phyloP scores from a whole-genome alignment of 1,284 basidiomycete species.

The Ganoderma sinense region DNA sequence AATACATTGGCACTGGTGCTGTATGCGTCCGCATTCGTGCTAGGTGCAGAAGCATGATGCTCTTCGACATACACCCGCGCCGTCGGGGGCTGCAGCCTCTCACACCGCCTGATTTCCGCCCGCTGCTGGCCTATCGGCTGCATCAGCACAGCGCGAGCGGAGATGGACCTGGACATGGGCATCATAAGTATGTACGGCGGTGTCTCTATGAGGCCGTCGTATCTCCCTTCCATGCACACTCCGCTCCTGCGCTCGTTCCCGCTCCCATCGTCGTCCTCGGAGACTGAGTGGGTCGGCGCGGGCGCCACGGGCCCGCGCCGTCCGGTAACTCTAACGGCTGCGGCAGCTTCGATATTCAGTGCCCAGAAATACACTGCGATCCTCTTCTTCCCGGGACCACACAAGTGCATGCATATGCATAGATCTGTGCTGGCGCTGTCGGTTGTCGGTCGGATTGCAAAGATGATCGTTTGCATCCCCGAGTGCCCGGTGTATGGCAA shows the following conservation, averaged over 20 bases:
- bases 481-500: not conserved
- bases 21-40: not conserved
- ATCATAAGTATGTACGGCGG: not conserved
- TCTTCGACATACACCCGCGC: not conserved
- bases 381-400: not conserved
- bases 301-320: not conserved
- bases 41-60: constrained; percentile 6
- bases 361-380: not conserved
- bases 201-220: not conserved
- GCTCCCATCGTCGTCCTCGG: constrained; percentile 6
- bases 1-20: too few relatives aligned
- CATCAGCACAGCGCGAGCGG: not conserved
- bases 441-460: not conserved
- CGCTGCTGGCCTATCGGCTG: not conserved
- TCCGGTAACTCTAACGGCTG: not conserved
- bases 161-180: not conserved
- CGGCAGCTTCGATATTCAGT: not conserved
- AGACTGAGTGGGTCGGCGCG: not conserved
- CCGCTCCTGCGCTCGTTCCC: not conserved
- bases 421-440: not conserved
- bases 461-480: not conserved
- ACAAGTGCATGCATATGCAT: not conserved
- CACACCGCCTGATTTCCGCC: not conserved
- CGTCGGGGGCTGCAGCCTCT: not conserved
- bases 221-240: constrained; percentile 1